Evolutionary conservation across 2,329 filamentous ascomycete genomes (phyloP).

Genomic region (Ceratocystis ficicola): DNA sequence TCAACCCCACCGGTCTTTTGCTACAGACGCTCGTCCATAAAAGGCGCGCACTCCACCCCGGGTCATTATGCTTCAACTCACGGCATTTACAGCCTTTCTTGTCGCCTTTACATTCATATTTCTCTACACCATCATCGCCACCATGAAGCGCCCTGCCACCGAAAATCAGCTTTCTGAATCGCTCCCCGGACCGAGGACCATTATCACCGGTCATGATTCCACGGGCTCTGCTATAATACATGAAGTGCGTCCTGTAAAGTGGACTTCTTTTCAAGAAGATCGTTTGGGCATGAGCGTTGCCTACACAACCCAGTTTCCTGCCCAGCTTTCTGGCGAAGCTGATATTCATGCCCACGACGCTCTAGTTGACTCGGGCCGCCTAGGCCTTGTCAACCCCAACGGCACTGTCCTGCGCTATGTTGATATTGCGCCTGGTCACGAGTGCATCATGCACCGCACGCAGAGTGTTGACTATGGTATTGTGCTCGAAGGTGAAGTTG

Average conservation of each 20-base stretch:
- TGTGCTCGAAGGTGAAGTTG: conserved; percentile 42
- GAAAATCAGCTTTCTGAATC: conserved; percentile 16
- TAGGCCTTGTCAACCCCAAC: conserved; percentile 27
- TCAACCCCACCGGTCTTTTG: neutral
- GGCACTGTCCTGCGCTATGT: conserved; percentile 38
- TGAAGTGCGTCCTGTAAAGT: conserved; percentile 22
- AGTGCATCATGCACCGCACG: conserved; percentile 39
- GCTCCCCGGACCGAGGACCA: conserved; percentile 20
- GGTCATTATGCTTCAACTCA: neutral
- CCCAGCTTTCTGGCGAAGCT: conserved; percentile 32
- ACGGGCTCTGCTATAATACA: conserved; percentile 23
- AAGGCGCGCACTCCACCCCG: neutral
- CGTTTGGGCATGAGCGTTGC: conserved; percentile 32
- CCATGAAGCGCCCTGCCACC: conserved; percentile 17
- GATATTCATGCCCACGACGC: conserved; percentile 32
- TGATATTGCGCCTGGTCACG: conserved; percentile 36
- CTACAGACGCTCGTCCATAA: neutral
- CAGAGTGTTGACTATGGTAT: conserved; percentile 44
- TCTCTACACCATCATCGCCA: conserved; percentile 7
- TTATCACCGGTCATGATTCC: conserved; percentile 21
- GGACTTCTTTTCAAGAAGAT: conserved; percentile 27
- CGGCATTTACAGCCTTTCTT: conserved; percentile 10
- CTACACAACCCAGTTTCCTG: conserved; percentile 35
- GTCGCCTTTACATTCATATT: conserved; percentile 9
- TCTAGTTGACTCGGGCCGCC: conserved; percentile 26